Conservation (phyloP, 2,329 filamentous ascomycete species). For the Aaosphaeria pasadenensis region DNA sequence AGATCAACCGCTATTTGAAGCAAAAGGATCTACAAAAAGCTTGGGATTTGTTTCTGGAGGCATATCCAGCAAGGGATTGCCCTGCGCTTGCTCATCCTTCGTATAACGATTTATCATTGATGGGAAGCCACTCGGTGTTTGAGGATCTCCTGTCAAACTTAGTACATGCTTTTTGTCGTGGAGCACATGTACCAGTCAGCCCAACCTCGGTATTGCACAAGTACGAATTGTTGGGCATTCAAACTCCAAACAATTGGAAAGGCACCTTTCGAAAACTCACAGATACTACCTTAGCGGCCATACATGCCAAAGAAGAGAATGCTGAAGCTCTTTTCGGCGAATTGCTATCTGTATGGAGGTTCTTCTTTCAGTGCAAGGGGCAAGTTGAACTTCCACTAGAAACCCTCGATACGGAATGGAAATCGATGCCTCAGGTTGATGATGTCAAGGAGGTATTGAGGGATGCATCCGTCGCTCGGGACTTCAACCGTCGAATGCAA, state of each 20-base stretch:
- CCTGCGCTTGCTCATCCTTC: slow-evolving; percentile 22
- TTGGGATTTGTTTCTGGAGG: slow-evolving; percentile 25
- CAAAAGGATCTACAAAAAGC: slow-evolving; percentile 12
- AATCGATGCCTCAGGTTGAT: slow-evolving; percentile 5
- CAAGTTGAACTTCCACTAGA: slow-evolving; percentile 10
- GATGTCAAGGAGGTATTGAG: neutral
- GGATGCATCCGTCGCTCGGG: neutral
- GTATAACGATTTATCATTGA: slow-evolving; percentile 15
- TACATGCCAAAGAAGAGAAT: slow-evolving; percentile 3
- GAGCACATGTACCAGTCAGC: slow-evolving; percentile 5
- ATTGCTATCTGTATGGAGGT: slow-evolving; percentile 29
- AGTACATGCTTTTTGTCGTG: slow-evolving; percentile 14
- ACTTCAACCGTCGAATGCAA: slow-evolving; percentile 24
- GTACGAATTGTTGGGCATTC: slow-evolving; percentile 28
- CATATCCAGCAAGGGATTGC: slow-evolving; percentile 26
- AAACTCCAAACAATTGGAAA: slow-evolving; percentile 18
- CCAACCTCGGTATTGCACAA: slow-evolving; percentile 25
- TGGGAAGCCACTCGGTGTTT: slow-evolving; percentile 13
- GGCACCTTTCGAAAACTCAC: slow-evolving; percentile 19
- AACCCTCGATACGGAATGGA: slow-evolving; percentile 21
- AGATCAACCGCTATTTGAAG: slow-evolving; percentile 7
- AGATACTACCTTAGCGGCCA: slow-evolving; percentile 17
- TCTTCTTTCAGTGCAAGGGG: slow-evolving; percentile 32
- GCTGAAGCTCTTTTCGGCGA: slow-evolving; percentile 21
- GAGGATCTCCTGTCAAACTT: slow-evolving; percentile 12